Conservation (phyloP, 164 flowering plant genomes). For the Cinnamomum micranthum region DNA sequence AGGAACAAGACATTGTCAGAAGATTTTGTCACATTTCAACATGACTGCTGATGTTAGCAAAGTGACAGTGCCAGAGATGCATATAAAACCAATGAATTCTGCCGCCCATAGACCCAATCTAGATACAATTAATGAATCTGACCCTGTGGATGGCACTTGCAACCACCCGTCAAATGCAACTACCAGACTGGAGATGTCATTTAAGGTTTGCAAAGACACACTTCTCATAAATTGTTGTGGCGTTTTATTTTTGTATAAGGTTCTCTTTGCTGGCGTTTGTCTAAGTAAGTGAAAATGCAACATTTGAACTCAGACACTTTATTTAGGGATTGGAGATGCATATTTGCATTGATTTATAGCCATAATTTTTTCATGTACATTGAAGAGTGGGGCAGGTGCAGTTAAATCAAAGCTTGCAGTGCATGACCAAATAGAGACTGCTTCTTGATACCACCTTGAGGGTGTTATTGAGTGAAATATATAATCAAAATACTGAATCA, state of each 20-base stretch:
- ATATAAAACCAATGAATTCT: slow-evolving; percentile 13
- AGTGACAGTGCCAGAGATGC: slow-evolving; percentile 20
- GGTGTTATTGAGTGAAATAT: not conserved
- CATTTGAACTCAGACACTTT: not conserved
- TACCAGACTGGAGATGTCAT: slow-evolving; percentile 32
- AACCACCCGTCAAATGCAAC: slow-evolving; percentile 25
- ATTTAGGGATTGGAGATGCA: not conserved
- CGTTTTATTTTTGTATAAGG: not conserved
- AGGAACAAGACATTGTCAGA: slow-evolving; percentile 43
- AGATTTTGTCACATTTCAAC: slow-evolving; percentile 17
- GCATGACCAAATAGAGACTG: not conserved
- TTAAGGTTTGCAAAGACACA: slow-evolving; percentile 51
- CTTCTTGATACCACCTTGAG: not conserved
- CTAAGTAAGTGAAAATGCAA: not conserved
- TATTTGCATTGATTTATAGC: not conserved
- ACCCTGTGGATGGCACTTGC: slow-evolving; percentile 16
- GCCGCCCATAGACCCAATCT: slow-evolving; percentile 20
- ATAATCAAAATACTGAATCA: too few relatives aligned
- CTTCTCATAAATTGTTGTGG: not conserved
- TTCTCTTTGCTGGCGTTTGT: not conserved
- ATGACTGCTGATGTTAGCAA: slow-evolving; percentile 24
- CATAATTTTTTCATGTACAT: not conserved
- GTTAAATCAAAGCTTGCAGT: too few relatives aligned
- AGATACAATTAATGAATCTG: slow-evolving; percentile 29
- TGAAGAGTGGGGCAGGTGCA: not conserved